Evolutionary conservation across 1,284 basidiomycete species (phyloP), one percentile per base, ranked within the genome.

Genomic region (Stygiomarasmius scandens): DNA sequence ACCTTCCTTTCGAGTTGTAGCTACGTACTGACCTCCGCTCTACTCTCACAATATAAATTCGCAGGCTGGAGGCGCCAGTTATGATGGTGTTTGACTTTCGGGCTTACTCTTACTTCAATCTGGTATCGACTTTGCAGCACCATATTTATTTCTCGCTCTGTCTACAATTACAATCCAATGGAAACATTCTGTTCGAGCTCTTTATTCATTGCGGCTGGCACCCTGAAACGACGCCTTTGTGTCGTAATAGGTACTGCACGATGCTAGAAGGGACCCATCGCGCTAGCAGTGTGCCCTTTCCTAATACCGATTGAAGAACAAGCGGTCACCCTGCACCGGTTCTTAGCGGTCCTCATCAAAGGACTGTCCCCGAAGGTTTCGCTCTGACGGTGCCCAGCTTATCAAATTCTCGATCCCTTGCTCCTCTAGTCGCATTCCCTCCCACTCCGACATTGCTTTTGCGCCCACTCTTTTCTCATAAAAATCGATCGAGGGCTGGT

Each of bases 401-500:
- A 41, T 4, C 58, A 91, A 75, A 53, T 76, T 77, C 58, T 80
- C 77, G 55, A 92, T 89, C 22, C 86, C 88, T 12, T 82, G 79
- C 57, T 86, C 90, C 64, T 92, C 90, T 29, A 97, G 77, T 65
- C 94, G 82, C 93, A 96, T 96, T 59, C 89, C 87, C 74, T 92
- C 78, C 95, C 95, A 96, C 69, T 93, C 94, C 50, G 81, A 76
- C 85, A 92, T 92, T 36, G 81, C 72, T 62, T 77, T 86, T 34
- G 93, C 92, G 22, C 82, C 82, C 50, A 96, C 80, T 50, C 77
- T 77, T 74, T 94, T 87, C 75, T 92, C 89, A 73, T 96, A 95
- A 70, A 96, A 96, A 56, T 90, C 90, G 64, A 96, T 96, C 27
- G 93, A 93, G 2, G 94, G 93, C 62, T 86, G 78, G 76, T 97